Conservation (phyloP, 495 filamentous ascomycete genomes). For the Aspergillus incahuasiensis region DNA sequence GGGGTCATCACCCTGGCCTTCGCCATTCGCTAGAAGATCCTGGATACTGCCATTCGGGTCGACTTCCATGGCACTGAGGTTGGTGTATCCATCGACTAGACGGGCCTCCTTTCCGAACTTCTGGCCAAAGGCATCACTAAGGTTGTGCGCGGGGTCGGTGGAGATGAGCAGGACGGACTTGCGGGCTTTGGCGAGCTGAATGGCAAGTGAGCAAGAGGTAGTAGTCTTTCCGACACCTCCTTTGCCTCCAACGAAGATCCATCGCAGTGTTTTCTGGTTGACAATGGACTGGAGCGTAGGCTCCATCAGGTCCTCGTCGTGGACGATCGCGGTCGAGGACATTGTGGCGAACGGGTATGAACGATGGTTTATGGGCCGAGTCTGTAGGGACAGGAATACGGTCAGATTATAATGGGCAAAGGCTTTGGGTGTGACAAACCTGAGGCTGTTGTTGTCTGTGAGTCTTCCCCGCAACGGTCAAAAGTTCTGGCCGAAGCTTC, state of each 20-base stretch:
- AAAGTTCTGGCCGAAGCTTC: constrained; percentile 9
- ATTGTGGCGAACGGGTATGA: constrained; percentile 33
- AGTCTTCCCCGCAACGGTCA: constrained; percentile 31
- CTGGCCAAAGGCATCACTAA: constrained; percentile 96
- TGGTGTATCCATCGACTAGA: constrained; percentile 84
- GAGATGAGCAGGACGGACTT: constrained; percentile 96
- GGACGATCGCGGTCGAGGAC: constrained; percentile 58
- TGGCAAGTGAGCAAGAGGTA: constrained; percentile 94
- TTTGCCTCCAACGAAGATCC: constrained; percentile 99
- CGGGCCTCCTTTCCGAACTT: constrained; percentile 99
- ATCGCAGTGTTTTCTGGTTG: constrained; percentile 88
- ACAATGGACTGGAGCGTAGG: constrained; percentile 91
- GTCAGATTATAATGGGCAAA: constrained; percentile 13
- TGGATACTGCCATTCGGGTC: constrained; percentile 98
- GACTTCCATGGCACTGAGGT: constrained; percentile 98
- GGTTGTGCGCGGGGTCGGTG: constrained; percentile 97
- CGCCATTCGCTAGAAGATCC: constrained; percentile 80
- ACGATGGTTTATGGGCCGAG: background rate
- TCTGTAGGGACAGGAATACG: constrained; percentile 17
- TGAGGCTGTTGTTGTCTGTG: background rate
- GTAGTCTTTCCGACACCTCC: constrained; percentile 99
- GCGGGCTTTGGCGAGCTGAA: constrained; percentile 94
- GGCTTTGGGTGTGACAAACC: background rate
- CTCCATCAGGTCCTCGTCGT: constrained; percentile 74
- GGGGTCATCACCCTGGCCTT: constrained; percentile 65